phyloP scores from a whole-genome alignment of 73 alveolate species.

The Paramecium tetraurelia region DNA sequence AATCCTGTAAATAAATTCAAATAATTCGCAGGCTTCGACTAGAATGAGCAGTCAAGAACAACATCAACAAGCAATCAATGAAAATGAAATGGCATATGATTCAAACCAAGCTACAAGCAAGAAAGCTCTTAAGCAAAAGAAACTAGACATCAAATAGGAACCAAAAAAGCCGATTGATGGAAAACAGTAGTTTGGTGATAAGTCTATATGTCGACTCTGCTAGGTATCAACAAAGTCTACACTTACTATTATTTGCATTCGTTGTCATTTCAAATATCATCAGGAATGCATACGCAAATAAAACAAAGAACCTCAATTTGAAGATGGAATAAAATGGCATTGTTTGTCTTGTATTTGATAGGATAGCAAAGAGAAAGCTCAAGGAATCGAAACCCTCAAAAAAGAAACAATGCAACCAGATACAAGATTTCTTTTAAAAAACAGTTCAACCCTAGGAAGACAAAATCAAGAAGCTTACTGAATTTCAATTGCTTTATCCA shows the following conservation, averaged over 20 bases:
- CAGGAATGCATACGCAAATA: background rate
- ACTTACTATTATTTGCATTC: background rate
- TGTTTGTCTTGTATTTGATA: background rate
- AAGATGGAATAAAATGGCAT: conserved; percentile 6
- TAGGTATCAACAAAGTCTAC: background rate
- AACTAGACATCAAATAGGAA: background rate
- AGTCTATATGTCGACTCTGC: conserved; percentile 34
- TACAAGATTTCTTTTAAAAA: background rate
- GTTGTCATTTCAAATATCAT: conserved; percentile 39
- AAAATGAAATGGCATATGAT: background rate
- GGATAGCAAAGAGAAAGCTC: background rate
- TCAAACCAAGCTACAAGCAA: background rate
- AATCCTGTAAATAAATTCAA: conserved; percentile 1
- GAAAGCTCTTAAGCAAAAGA: background rate
- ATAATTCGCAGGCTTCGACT: background rate
- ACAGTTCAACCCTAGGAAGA: background rate
- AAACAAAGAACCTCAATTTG: background rate
- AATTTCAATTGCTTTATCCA: background rate
- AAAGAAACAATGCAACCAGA: background rate
- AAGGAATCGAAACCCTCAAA: background rate
- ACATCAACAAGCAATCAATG: background rate
- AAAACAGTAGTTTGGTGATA: conserved; percentile 9
- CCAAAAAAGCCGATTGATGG: conserved; percentile 45
- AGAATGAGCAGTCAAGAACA: background rate
- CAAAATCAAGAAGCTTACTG: background rate